Percentiles rank a stretch among this genome's conserved stretches.
Evolutionary conservation across 2,329 filamentous ascomycete species (phyloP).

Genomic region (Aspergillus hiratsukae): DNA sequence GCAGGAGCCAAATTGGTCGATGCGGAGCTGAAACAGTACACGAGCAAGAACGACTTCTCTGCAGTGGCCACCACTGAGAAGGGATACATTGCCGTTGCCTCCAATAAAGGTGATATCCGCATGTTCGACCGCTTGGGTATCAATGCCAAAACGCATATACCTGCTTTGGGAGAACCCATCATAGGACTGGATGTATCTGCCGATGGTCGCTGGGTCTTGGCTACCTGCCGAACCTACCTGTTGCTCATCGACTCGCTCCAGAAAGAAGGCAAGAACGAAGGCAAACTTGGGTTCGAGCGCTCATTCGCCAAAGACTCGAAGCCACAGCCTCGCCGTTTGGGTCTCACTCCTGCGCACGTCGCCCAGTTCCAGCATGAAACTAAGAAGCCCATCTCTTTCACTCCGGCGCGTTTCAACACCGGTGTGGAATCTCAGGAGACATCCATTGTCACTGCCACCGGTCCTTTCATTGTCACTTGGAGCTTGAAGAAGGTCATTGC

Average conservation of each 20-base stretch:
- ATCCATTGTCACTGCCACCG: conserved; percentile 93
- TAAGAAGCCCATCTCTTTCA: conserved; percentile 78
- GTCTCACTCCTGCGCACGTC: conserved; percentile 83
- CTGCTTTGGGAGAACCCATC: conserved; percentile 90
- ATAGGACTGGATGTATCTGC: conserved; percentile 92
- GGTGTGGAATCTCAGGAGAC: conserved; percentile 77
- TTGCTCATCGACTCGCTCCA: conserved; percentile 89
- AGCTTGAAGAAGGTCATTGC: conserved; percentile 82
- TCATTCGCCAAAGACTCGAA: conserved; percentile 89
- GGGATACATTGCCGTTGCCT: conserved; percentile 93
- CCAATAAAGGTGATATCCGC: conserved; percentile 95
- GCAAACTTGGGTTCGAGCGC: conserved; percentile 96
- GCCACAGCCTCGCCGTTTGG: conserved; percentile 85
- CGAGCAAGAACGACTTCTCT: conserved; percentile 95
- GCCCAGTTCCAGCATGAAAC: conserved; percentile 98
- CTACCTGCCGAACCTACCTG: conserved; percentile 89
- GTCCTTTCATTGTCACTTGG: conserved; percentile 96
- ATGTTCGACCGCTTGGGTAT: conserved; percentile 95
- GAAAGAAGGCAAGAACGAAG: conserved; percentile 90
- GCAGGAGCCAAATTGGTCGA: conserved; percentile 90
- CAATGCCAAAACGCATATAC: conserved; percentile 95
- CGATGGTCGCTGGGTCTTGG: conserved; percentile 91
- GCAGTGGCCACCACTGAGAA: conserved; percentile 91
- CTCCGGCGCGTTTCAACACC: conserved; percentile 88
- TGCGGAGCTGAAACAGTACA: conserved; percentile 89